A percentile compares a stretch with the other conserved stretches of the same genome.
phyloP scores from a whole-genome alignment of 2,329 filamentous ascomycete species.

The Aspergillus tanneri region DNA sequence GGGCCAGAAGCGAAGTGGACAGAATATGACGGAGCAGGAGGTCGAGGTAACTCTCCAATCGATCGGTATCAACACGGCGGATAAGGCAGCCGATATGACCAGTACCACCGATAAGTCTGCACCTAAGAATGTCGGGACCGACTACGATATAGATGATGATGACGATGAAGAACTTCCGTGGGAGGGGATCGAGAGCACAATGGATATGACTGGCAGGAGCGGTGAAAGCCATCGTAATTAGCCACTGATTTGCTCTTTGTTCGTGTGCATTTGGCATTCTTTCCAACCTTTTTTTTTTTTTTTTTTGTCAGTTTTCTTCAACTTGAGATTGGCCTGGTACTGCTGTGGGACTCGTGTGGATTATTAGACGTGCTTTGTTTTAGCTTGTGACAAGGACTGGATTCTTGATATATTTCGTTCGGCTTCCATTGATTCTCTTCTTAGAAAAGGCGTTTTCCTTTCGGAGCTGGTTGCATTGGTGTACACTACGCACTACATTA shows the following conservation, averaged over 20 bases:
- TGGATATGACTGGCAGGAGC: conserved; percentile 37
- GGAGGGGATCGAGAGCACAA: conserved; percentile 46
- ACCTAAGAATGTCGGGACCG: conserved; percentile 18
- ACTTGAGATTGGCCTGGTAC: conserved; percentile 1
- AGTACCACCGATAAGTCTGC: conserved; percentile 31
- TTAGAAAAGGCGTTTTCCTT: background rate
- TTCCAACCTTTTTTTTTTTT: conserved; percentile 1
- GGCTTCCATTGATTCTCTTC: background rate
- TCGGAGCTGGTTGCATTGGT: conserved; percentile 4
- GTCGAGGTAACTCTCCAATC: conserved; percentile 62
- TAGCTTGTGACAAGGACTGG: background rate
- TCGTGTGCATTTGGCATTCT: background rate
- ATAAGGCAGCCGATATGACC: conserved; percentile 26
- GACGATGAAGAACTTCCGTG: conserved; percentile 43
- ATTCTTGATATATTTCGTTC: conserved; percentile 5
- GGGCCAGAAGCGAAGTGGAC: conserved; percentile 67
- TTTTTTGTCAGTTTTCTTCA: background rate
- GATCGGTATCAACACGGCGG: conserved; percentile 38
- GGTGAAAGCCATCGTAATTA: conserved; percentile 17
- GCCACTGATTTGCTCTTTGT: background rate
- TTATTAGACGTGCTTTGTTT: no score
- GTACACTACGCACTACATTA: conserved; percentile 6
- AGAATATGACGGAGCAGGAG: conserved; percentile 62
- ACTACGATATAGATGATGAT: conserved; percentile 34
- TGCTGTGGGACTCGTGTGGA: background rate